A percentile compares a stretch with the other conserved stretches of the same genome.
Conservation (phyloP, 2,329 filamentous ascomycete species). For the Xylariaceae sp. region DNA sequence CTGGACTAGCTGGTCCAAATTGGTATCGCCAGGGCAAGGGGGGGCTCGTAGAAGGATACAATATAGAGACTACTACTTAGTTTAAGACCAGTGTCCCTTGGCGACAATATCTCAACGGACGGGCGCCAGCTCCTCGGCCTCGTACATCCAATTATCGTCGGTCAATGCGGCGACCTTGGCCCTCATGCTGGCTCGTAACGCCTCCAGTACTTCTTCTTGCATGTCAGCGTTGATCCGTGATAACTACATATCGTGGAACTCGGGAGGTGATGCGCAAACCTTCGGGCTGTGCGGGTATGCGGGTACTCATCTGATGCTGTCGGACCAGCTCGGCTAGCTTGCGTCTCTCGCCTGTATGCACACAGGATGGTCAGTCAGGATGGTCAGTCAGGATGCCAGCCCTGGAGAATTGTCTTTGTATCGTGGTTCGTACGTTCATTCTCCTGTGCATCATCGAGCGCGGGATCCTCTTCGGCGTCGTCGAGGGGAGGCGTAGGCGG, state of each 20-base stretch:
- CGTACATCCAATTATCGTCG: constrained; percentile 91
- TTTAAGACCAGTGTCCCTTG: neutral
- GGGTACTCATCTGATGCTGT: constrained; percentile 54
- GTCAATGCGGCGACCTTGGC: constrained; percentile 69
- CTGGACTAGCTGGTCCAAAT: constrained; percentile 45
- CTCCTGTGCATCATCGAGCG: constrained; percentile 54
- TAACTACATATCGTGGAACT: neutral
- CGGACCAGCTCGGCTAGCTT: constrained; percentile 58
- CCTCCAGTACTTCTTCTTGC: constrained; percentile 59
- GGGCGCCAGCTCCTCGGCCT: constrained; percentile 54
- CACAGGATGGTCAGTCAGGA: constrained; percentile 16
- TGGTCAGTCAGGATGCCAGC: constrained; percentile 8
- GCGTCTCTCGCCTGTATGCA: constrained; percentile 52
- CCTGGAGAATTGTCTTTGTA: no score
- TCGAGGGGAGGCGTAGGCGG: constrained; percentile 51
- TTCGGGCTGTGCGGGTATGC: constrained; percentile 59
- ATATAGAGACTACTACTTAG: constrained; percentile 1
- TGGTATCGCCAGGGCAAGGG: no score
- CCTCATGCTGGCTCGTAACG: constrained; percentile 65
- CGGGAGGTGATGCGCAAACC: constrained; percentile 39
- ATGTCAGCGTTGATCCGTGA: constrained; percentile 7
- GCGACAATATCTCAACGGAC: constrained; percentile 8
- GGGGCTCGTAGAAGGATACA: neutral
- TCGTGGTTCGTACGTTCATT: constrained; percentile 44
- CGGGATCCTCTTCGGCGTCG: constrained; percentile 53